These are phyloP conservation scores for Alternaria triticina DNA, from an alignment of 2,329 filamentous ascomycete genomes.

Conservation along the genomic window DNA sequence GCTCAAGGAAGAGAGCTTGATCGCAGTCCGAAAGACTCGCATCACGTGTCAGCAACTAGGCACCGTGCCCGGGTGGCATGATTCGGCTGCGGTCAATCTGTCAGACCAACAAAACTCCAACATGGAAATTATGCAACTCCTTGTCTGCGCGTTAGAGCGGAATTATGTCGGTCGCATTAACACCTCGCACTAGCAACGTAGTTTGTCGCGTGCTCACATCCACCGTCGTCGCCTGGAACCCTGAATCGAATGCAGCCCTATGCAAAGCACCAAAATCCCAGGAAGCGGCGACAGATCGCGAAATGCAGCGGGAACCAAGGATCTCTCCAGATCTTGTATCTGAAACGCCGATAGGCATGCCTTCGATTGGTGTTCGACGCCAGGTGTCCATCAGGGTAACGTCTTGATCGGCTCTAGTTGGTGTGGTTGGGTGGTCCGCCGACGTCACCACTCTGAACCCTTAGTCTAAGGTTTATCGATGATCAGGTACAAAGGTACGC, in stretches of 20 bases:
- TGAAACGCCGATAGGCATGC: slow-evolving; percentile 18
- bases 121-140: not conserved
- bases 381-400: slow-evolving; percentile 27
- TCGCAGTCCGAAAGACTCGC: not conserved
- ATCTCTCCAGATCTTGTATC: slow-evolving; percentile 23
- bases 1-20: not conserved
- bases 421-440: slow-evolving; percentile 14
- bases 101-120: not conserved
- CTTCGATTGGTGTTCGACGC: slow-evolving; percentile 21
- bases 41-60: not conserved
- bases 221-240: not conserved
- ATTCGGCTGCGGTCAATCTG: not conserved
- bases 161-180: not conserved
- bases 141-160: not conserved
- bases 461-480: slow-evolving; percentile 2
- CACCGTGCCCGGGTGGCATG: not conserved
- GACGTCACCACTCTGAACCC: slow-evolving; percentile 34
- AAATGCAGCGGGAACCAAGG: slow-evolving; percentile 24
- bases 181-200: not conserved
- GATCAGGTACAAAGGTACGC: slow-evolving; percentile 16
- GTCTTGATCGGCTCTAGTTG: slow-evolving; percentile 26
- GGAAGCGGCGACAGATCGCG: slow-evolving; percentile 12
- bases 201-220: slow-evolving; percentile 9
- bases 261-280: not conserved
- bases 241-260: not conserved